Percentiles rank a stretch among this genome's conserved stretches.
Conservation (phyloP, 495 filamentous ascomycete genomes). For the Trichoderma parareesei region DNA sequence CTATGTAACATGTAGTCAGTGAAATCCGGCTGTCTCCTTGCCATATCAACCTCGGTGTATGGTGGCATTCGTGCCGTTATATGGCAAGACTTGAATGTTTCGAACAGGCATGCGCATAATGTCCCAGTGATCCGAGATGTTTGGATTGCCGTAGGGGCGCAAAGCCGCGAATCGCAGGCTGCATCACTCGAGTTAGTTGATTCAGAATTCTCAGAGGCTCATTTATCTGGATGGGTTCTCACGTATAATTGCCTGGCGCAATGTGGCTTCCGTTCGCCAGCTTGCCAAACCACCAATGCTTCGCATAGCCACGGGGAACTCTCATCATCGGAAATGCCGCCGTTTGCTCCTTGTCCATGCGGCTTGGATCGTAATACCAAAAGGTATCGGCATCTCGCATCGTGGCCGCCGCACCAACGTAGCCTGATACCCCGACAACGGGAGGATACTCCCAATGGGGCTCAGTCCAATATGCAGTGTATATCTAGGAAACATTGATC, state of each 20-base stretch:
- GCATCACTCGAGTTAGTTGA: background rate
- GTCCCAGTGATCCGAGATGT: constrained; percentile 22
- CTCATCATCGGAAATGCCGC: constrained; percentile 23
- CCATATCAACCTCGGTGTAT: background rate
- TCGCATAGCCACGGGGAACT: constrained; percentile 16
- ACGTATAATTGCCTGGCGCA: constrained; percentile 29
- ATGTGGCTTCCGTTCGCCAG: constrained; percentile 27
- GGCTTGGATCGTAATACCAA: constrained; percentile 15
- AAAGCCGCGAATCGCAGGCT: constrained; percentile 23
- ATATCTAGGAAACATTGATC: constrained; percentile 18
- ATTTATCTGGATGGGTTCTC: constrained; percentile 4
- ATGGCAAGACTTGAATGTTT: constrained; percentile 5
- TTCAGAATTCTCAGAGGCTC: no score
- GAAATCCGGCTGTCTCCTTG: background rate
- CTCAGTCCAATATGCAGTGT: constrained; percentile 20
- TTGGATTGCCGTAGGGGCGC: constrained; percentile 21
- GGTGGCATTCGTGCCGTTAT: background rate
- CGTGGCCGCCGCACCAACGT: constrained; percentile 26
- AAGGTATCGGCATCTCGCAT: constrained; percentile 16
- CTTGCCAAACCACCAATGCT: constrained; percentile 27
- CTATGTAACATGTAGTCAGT: background rate
- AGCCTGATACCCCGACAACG: constrained; percentile 24
- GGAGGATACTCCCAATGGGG: constrained; percentile 30
- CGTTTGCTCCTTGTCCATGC: constrained; percentile 18
- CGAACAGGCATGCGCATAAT: constrained; percentile 12